Conservation (phyloP, 2,329 filamentous ascomycete species). For the Pseudogymnoascus sp. region DNA sequence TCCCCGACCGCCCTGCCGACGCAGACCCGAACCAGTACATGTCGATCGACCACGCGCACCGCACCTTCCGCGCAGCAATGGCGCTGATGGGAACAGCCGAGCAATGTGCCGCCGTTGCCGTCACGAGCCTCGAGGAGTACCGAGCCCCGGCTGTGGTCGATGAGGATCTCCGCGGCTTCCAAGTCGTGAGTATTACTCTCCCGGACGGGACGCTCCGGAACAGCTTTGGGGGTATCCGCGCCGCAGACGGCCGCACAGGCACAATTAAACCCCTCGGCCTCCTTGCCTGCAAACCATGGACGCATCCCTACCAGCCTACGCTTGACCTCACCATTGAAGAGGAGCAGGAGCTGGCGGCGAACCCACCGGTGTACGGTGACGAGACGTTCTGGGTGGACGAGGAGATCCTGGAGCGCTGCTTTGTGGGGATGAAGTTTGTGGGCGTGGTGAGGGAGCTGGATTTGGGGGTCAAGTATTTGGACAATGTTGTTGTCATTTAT, state of each 20-base stretch:
- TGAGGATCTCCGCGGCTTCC: slow-evolving; percentile 47
- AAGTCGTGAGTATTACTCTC: slow-evolving; percentile 47
- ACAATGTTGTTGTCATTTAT: slow-evolving; percentile 45
- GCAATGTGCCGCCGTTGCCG: slow-evolving; percentile 10
- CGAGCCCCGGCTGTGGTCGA: slow-evolving; percentile 11
- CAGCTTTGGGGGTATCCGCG: slow-evolving; percentile 38
- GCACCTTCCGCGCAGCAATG: slow-evolving; percentile 19
- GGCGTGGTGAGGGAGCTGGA: slow-evolving; percentile 49
- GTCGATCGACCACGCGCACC: slow-evolving; percentile 17
- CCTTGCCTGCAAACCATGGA: slow-evolving; percentile 37
- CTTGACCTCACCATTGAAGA: slow-evolving; percentile 22
- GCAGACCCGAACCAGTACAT: slow-evolving; percentile 12
- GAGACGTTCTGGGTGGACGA: slow-evolving; percentile 63
- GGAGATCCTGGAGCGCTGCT: slow-evolving; percentile 47
- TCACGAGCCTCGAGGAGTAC: slow-evolving; percentile 12
- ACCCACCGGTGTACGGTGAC: slow-evolving; percentile 30
- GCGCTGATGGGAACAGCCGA: slow-evolving; percentile 11
- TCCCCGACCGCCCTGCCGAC: slow-evolving; percentile 17
- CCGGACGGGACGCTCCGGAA: slow-evolving; percentile 36
- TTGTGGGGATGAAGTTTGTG: slow-evolving; percentile 57
- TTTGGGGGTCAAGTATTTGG: slow-evolving; percentile 58
- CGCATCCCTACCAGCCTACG: slow-evolving; percentile 28
- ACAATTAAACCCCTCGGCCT: slow-evolving; percentile 38
- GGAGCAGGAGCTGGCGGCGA: slow-evolving; percentile 19
- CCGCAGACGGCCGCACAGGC: slow-evolving; percentile 27